Percentiles rank a stretch among this genome's conserved stretches.
These are phyloP conservation scores for Cutaneotrichosporon mucoides DNA, from an alignment of 1,284 basidiomycete species.

Conservation along the genomic window DNA sequence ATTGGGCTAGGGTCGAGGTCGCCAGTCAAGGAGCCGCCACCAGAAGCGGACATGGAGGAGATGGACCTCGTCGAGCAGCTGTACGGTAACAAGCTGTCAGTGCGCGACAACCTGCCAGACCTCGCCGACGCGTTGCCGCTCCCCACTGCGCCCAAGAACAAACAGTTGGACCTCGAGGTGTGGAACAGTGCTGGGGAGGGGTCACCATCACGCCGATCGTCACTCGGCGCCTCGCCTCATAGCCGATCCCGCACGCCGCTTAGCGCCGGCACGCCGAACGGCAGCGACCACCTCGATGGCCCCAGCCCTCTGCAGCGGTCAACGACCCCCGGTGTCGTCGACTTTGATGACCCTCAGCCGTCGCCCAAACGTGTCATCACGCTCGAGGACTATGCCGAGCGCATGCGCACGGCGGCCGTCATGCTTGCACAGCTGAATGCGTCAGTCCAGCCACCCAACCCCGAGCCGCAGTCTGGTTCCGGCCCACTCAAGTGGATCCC, in stretches of 20 bases:
- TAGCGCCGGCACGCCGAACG: slow-evolving; percentile 1
- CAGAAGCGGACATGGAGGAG: slow-evolving; percentile 60
- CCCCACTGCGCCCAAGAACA: slow-evolving; percentile 77
- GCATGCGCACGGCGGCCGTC: slow-evolving; percentile 96
- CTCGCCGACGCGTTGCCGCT: slow-evolving; percentile 74
- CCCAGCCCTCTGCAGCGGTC: neutral
- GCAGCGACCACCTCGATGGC: neutral
- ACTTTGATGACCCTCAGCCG: slow-evolving; percentile 1
- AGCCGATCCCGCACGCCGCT: slow-evolving; percentile 2
- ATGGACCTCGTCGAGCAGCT: slow-evolving; percentile 92
- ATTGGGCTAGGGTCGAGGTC: neutral
- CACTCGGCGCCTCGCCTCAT: slow-evolving; percentile 8
- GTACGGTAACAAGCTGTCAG: slow-evolving; percentile 70
- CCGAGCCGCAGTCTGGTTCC: slow-evolving; percentile 37
- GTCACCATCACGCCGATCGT: slow-evolving; percentile 23
- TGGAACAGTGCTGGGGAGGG: slow-evolving; percentile 54
- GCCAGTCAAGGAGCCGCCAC: neutral
- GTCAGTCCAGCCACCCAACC: slow-evolving; percentile 58
- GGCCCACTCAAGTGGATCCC: slow-evolving; percentile 60
- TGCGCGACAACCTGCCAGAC: slow-evolving; percentile 66
- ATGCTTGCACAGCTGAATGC: slow-evolving; percentile 97
- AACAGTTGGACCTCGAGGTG: slow-evolving; percentile 73
- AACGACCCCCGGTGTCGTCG: neutral
- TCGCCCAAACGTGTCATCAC: slow-evolving; percentile 47
- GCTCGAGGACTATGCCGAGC: slow-evolving; percentile 93